Evolutionary conservation across 2,329 filamentous ascomycete genomes (phyloP), one percentile per base, ranked within the genome.

Genomic region (Fusarium sp.): DNA sequence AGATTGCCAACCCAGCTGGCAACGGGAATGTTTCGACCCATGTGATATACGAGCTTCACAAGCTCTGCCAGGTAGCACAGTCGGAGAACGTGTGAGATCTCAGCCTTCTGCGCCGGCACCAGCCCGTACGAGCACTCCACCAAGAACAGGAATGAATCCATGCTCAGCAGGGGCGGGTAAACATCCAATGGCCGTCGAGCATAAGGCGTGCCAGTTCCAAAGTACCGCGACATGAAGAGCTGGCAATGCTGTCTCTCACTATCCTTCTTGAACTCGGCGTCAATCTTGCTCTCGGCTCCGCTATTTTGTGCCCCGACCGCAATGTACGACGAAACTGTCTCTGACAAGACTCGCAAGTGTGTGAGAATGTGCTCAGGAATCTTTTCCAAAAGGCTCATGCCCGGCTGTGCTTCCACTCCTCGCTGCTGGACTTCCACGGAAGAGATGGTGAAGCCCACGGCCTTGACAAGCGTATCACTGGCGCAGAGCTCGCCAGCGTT

Each of bases 61-160:
- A 99, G 91, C 83, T 99, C 97, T 4, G 94, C 94, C 65, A 97
- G 88, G 80, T 97, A 98, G 84, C 95, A 98, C 54, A 98, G 86
- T 41, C 93, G 92, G 59, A 98, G 84, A 61, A 98, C 83, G 81
- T 98, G 93, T 45, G 92, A 89, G 48, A 97, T 90, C 65, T 97
- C 94, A 43, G 94, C 88, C 45, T 89, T 86, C 32, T 95, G 89
- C 2, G 92, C 88, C 10, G 92, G 88, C 8, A 90, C 88, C 20
- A 97, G 82, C 64, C 91, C 93, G 61, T 95, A 89, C 1, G 94
- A 91, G 77, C 91, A 92, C 80, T 98, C 94, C 16, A 94, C 91
- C 63, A 98, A 85, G 83, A 98, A 97, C 4, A 94, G 83, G 81
- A 97, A 97, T 0, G 91, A 86, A 78, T 97, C 95, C 71, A 91